Evolutionary conservation across 1,284 basidiomycete species (phyloP), one percentile per base, ranked within the genome.

Genomic region (Tilletia horrida): DNA sequence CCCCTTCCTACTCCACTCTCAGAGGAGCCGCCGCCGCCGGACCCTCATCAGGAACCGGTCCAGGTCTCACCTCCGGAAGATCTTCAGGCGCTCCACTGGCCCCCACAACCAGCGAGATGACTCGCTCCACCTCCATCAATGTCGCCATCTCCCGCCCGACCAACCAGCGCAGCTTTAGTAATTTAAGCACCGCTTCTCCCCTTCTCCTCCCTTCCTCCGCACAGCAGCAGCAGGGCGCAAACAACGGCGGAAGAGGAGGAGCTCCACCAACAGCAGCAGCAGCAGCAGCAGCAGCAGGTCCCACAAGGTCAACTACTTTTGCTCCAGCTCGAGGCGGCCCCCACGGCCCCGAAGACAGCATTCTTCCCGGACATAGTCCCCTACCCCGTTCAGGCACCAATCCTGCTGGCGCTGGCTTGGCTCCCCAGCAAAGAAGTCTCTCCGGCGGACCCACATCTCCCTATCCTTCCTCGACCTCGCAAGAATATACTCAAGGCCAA

Each of bases 81-180:
- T 6, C 4, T 40, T 40, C 35, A 40, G 35, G 35, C 35, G 45
- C 7, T 6, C 16, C 16, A 7, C 16, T 23, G 21, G 3, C 45
- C 16, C 45, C 55, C 21, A 35, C 55, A 31, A 29, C 55, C 3
- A 29, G n/a, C 14, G 23, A 57, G 8, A 57, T 57, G 52, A 25
- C 52, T 8, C 52, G 52, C 27, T 57, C 52, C 52, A 59, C 23
- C 27, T 31, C 27, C 55, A 59, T 31, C 55, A 31, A 59, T 27
- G 27, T 59, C 55, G 23, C 55, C 55, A 9, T 59, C 29, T 59
- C 55, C 29, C 55, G 25, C n/a, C 55, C 55, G 9, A 14, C 55
- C 23, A 18, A 3, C 29, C 55, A 59, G 27, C 55, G 55, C 55
- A 59, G 27, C 55, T 35, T 35, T 27, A 35, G 55, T 27, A 14